Percentiles rank a stretch among this genome's conserved stretches.
These are phyloP conservation scores for Euptelea pleiosperma DNA, from an alignment of 164 flowering plant species.

Conservation along the genomic window DNA sequence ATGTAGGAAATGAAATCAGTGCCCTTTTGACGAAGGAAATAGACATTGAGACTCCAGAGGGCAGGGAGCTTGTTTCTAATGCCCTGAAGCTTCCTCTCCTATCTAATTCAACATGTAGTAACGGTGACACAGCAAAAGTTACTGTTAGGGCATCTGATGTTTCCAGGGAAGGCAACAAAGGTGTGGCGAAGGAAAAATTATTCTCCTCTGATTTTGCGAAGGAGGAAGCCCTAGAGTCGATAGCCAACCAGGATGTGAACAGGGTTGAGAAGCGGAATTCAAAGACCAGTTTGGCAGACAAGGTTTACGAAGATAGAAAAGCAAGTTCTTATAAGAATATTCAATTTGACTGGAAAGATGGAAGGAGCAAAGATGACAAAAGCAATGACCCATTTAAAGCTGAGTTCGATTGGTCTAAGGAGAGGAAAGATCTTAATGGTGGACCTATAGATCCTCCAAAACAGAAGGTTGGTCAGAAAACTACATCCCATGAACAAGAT, in stretches of 20 bases:
- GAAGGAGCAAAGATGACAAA: slow-evolving; percentile 21
- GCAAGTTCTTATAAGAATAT: slow-evolving; percentile 19
- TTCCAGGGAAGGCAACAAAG: slow-evolving; percentile 18
- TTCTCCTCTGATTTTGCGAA: slow-evolving; percentile 21
- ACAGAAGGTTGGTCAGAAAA: slow-evolving; percentile 21
- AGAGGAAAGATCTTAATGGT: slow-evolving; percentile 22
- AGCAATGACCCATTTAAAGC: slow-evolving; percentile 11
- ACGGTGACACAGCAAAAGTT: slow-evolving; percentile 18
- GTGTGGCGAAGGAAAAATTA: slow-evolving; percentile 17
- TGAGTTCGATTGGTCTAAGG: slow-evolving; percentile 20
- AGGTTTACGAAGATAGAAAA: slow-evolving; percentile 16
- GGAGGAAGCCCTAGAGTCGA: slow-evolving; percentile 26
- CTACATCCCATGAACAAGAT: slow-evolving; percentile 17
- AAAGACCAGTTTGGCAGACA: slow-evolving; percentile 25
- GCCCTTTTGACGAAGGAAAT: slow-evolving; percentile 27
- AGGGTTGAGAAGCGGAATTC: slow-evolving; percentile 25
- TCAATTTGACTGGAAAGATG: slow-evolving; percentile 20
- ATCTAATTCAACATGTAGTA: slow-evolving; percentile 11
- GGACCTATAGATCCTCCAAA: slow-evolving; percentile 18
- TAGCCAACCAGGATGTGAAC: slow-evolving; percentile 1
- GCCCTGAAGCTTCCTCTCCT: slow-evolving; percentile 20
- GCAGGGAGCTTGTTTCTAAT: slow-evolving; percentile 27
- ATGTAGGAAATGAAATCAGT: slow-evolving; percentile 16
- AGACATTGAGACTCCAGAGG: slow-evolving; percentile 28
- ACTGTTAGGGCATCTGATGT: slow-evolving; percentile 17